These are phyloP conservation scores for Candida sojae DNA, from an alignment of 1,139 yeast genomes.

Conservation along the genomic window DNA sequence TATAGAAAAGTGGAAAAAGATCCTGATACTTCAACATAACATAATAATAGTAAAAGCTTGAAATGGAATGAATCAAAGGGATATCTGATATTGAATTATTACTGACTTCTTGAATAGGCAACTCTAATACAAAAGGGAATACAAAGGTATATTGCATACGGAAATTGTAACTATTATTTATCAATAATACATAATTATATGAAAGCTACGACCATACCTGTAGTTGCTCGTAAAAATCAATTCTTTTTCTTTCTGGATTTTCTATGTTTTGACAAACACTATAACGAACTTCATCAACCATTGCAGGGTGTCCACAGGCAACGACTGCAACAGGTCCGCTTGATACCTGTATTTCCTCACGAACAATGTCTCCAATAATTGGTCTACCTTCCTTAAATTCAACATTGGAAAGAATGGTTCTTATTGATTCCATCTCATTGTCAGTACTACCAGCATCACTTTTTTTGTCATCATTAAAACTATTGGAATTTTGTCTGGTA, in stretches of 20 bases:
- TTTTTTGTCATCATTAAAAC: conserved; percentile 4
- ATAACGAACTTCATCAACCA: conserved; percentile 26
- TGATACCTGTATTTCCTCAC: conserved; percentile 27
- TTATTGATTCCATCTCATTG: conserved; percentile 11
- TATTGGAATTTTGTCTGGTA: conserved; percentile 24
- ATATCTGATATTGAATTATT: no score
- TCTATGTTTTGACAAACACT: conserved; percentile 29
- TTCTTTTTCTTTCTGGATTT: conserved; percentile 16
- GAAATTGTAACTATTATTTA: no score
- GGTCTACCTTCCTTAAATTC: conserved; percentile 38
- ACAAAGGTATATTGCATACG: no score
- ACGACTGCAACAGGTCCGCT: conserved; percentile 40
- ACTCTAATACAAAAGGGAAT: no score
- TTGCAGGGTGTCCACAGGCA: no score
- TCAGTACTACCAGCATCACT: not conserved
- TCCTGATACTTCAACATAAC: no score
- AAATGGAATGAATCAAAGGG: no score
- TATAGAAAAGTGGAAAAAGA: no score
- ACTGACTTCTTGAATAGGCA: no score
- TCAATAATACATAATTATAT: not conserved
- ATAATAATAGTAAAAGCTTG: no score
- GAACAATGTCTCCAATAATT: conserved; percentile 25
- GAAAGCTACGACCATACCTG: not conserved
- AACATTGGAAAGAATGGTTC: conserved; percentile 27
- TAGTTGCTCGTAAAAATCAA: not conserved